phyloP scores from a whole-genome alignment of 2,329 filamentous ascomycete genomes.

The Fonsecaea erecta region DNA sequence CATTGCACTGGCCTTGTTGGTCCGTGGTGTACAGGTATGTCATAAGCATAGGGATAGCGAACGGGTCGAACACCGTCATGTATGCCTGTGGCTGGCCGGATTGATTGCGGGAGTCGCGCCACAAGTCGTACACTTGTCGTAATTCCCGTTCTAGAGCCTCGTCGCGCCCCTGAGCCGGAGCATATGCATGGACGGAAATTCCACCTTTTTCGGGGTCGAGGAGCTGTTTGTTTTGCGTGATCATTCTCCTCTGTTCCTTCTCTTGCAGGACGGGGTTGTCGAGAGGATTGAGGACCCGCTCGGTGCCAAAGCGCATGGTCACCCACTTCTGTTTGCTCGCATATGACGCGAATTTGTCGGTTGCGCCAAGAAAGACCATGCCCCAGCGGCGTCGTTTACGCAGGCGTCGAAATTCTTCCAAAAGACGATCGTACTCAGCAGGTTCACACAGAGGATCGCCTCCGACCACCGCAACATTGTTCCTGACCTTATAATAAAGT shows the following conservation, averaged over 20 bases:
- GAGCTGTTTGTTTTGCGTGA: conserved; percentile 46
- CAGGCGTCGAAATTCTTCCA: conserved; percentile 46
- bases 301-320: conserved; percentile 46
- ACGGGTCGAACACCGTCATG: conserved; percentile 50
- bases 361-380: conserved; percentile 47
- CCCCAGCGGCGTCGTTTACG: conserved; percentile 41
- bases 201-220: conserved; percentile 44
- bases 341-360: conserved; percentile 42
- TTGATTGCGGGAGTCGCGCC: conserved; percentile 45
- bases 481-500: conserved; percentile 46
- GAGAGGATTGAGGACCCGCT: conserved; percentile 49
- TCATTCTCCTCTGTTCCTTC: conserved; percentile 45
- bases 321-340: conserved; percentile 42
- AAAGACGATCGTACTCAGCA: conserved; percentile 37
- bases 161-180: conserved; percentile 42
- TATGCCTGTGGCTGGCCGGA: conserved; percentile 44
- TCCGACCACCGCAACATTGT: conserved; percentile 46
- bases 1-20: conserved; percentile 41
- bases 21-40: conserved; percentile 48
- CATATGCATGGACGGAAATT: conserved; percentile 44
- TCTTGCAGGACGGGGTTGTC: conserved; percentile 48
- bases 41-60: conserved; percentile 47
- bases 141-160: conserved; percentile 42
- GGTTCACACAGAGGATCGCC: conserved; percentile 48
- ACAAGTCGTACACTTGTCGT: conserved; percentile 45